Percentiles rank a stretch among this genome's conserved stretches.
These are phyloP conservation scores for Actinidia polygama DNA, from an alignment of 179 eudicot genomes.

Conservation along the genomic window DNA sequence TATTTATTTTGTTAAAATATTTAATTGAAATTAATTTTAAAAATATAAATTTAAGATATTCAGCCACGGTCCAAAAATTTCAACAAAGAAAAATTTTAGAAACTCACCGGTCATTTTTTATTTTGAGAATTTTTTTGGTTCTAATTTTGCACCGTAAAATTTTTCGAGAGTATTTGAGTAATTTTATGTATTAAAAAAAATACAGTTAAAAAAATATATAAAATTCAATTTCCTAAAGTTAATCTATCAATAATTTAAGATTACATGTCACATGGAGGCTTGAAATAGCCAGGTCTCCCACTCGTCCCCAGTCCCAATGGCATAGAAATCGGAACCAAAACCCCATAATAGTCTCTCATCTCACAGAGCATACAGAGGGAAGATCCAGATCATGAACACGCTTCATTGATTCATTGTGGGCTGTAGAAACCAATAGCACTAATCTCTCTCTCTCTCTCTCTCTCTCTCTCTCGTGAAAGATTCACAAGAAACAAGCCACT, in stretches of 20 bases:
- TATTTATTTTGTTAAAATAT: no score
- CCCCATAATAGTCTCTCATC: not conserved
- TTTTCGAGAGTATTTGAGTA: no score
- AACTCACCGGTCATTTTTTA: no score
- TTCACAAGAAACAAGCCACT: not conserved
- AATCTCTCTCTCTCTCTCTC: not conserved
- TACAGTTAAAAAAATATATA: not conserved
- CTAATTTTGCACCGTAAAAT: no score
- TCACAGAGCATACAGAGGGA: not conserved
- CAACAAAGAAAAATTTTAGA: no score
- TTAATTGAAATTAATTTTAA: no score
- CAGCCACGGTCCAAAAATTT: no score
- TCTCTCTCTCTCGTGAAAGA: constrained; percentile 8
- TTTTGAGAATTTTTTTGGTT: no score
- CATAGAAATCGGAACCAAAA: constrained; percentile 2
- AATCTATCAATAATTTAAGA: no score
- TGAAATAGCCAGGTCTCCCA: not conserved
- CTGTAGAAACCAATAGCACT: not conserved
- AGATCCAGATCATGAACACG: no score
- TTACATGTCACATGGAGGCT: not conserved
- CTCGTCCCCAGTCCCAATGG: not conserved
- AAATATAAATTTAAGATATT: no score
- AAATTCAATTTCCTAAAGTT: not conserved
- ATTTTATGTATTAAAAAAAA: no score
- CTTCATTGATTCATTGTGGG: not conserved